Conservation (phyloP, 306 rosid species). For the Trifolium subterraneum region DNA sequence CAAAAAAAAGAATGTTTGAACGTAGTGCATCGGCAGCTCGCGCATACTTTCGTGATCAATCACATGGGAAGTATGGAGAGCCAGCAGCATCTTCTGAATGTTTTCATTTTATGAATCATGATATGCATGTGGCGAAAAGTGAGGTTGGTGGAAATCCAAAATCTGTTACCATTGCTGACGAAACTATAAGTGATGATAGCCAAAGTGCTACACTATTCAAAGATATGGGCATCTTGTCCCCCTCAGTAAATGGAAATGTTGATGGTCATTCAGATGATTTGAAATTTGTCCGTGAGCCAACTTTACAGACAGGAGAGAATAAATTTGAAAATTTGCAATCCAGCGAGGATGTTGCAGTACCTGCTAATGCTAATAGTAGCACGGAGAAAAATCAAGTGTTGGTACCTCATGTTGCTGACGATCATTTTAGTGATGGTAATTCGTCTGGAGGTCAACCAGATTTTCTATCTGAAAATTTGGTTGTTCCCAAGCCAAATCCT, state of each 20-base stretch:
- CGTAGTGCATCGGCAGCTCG: conserved; percentile 79
- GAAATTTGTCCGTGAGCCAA: conserved; percentile 38
- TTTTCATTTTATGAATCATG: conserved; percentile 50
- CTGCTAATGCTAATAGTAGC: conserved; percentile 38
- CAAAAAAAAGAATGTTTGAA: conserved; percentile 73
- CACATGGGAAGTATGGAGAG: conserved; percentile 51
- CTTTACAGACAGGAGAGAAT: conserved; percentile 44
- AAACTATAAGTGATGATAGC: conserved; percentile 39
- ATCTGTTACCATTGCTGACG: conserved; percentile 39
- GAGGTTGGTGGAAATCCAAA: conserved; percentile 51
- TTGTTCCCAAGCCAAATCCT: conserved; percentile 43
- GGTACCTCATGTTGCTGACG: conserved; percentile 42
- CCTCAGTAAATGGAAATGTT: conserved; percentile 42
- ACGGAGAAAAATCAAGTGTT: conserved; percentile 47
- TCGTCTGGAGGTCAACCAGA: conserved; percentile 42
- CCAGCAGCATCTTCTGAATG: conserved; percentile 46
- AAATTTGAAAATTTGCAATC: conserved; percentile 45
- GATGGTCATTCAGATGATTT: conserved; percentile 36
- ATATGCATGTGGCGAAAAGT: conserved; percentile 50
- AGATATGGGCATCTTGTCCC: conserved; percentile 40
- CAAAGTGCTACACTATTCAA: conserved; percentile 36
- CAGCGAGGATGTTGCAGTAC: conserved; percentile 44
- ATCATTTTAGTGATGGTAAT: conserved; percentile 37
- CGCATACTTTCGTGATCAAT: conserved; percentile 67
- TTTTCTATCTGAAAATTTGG: conserved; percentile 48